A percentile compares a stretch with the other conserved stretches of the same genome.
Evolutionary conservation across 2,329 filamentous ascomycete species (phyloP).

Genomic region (Exophiala sideris): DNA sequence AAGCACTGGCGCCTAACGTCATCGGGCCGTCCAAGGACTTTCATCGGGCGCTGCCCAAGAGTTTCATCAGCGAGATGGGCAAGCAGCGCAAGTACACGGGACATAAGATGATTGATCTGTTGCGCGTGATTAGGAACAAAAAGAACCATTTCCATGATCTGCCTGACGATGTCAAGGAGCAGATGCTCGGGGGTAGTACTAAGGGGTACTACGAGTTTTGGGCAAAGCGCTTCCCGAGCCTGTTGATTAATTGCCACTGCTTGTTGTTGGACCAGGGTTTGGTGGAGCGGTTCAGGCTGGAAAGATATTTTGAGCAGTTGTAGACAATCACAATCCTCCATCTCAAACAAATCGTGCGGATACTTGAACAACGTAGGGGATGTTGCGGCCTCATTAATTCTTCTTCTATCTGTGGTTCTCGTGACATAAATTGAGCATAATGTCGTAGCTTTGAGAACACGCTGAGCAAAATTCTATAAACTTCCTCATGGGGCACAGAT

Average conservation of each 20-base stretch:
- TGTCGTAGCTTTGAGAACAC: too few relatives aligned
- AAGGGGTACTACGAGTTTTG: conserved; percentile 74
- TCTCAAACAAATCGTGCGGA: background rate
- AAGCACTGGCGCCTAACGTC: conserved; percentile 51
- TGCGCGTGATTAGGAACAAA: conserved; percentile 90
- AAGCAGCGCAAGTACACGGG: conserved; percentile 96
- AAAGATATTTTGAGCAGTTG: conserved; percentile 56
- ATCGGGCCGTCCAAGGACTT: conserved; percentile 60
- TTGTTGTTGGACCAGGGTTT: conserved; percentile 66
- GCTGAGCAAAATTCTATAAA: too few relatives aligned
- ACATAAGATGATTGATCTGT: conserved; percentile 73
- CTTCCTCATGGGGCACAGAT: too few relatives aligned
- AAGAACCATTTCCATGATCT: conserved; percentile 98
- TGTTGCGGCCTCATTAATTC: too few relatives aligned
- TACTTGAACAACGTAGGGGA: too few relatives aligned
- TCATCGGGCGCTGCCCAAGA: conserved; percentile 67
- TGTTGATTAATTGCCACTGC: conserved; percentile 76
- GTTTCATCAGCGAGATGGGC: conserved; percentile 83
- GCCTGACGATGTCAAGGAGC: conserved; percentile 70
- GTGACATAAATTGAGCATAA: too few relatives aligned
- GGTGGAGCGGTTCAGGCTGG: conserved; percentile 60
- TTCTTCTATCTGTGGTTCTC: too few relatives aligned
- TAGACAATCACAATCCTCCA: background rate
- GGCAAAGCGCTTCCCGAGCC: conserved; percentile 71
- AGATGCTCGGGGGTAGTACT: conserved; percentile 47